Conservation (phyloP, 768 basidiomycete species). For the Neoboletus subvelutipes region DNA sequence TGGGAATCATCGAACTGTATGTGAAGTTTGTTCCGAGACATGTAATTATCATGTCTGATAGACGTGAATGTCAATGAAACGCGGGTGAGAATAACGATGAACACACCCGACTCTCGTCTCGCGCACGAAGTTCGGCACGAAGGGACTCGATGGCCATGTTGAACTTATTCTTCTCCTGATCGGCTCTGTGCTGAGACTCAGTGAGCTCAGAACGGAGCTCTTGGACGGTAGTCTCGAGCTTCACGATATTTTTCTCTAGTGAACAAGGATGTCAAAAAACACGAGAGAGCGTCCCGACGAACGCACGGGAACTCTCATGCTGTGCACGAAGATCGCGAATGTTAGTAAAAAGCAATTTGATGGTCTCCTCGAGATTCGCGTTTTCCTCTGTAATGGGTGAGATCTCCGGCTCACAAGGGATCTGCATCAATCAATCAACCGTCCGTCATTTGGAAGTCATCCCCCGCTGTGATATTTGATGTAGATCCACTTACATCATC, state of each 20-base stretch:
- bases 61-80: neutral
- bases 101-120: neutral
- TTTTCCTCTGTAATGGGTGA: neutral
- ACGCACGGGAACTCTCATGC: constrained; percentile 9
- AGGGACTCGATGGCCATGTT: constrained; percentile 1
- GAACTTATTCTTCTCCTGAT: neutral
- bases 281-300: neutral
- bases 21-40: neutral
- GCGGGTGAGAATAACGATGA: neutral
- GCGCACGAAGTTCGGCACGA: neutral
- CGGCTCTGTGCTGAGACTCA: neutral
- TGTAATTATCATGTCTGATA: neutral
- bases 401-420: neutral
- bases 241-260: constrained; percentile 3
- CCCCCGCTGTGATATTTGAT: neutral
- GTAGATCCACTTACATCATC: neutral
- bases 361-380: neutral
- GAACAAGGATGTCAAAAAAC: neutral
- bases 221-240: constrained; percentile 2
- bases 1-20: neutral
- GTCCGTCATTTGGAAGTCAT: too few species aligned
- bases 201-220: neutral
- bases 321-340: constrained; percentile 1
- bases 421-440: neutral
- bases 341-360: constrained; percentile 1